phyloP scores from a whole-genome alignment of 805 yeast genomes.

The Teunomyces barrocoloradensis region DNA sequence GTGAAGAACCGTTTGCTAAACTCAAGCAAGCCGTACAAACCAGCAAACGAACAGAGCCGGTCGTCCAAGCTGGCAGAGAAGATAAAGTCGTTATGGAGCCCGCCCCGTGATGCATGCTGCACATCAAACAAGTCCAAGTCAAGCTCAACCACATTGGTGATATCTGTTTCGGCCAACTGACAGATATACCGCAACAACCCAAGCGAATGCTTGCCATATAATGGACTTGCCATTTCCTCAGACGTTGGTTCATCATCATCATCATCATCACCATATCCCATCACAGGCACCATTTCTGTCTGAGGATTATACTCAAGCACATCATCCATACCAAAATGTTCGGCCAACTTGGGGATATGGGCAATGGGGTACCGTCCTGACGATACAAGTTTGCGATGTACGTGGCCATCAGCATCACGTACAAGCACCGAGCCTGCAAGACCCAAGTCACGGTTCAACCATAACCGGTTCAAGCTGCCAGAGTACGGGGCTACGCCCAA shows the following conservation, averaged over 20 bases:
- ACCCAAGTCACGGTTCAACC: slow-evolving; percentile 45
- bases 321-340: slow-evolving; percentile 30
- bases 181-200: slow-evolving; percentile 32
- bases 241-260: slow-evolving; percentile 17
- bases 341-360: slow-evolving; percentile 39
- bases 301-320: slow-evolving; percentile 30
- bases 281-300: slow-evolving; percentile 38
- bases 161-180: slow-evolving; percentile 16
- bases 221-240: slow-evolving; percentile 26
- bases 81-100: slow-evolving; percentile 34
- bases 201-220: slow-evolving; percentile 31
- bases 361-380: slow-evolving; percentile 39
- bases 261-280: slow-evolving; percentile 20
- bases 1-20: slow-evolving; percentile 13
- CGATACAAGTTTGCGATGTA: slow-evolving; percentile 25
- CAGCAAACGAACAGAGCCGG: slow-evolving; percentile 39
- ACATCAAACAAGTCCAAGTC: slow-evolving; percentile 39
- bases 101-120: slow-evolving; percentile 37
- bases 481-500: slow-evolving; percentile 43
- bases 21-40: slow-evolving; percentile 32
- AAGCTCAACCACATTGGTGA: slow-evolving; percentile 25
- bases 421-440: slow-evolving; percentile 38
- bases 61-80: slow-evolving; percentile 42
- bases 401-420: slow-evolving; percentile 18
- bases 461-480: slow-evolving; percentile 30